phyloP scores from a whole-genome alignment of 805 yeast species.

The Lipomyces orientalis region DNA sequence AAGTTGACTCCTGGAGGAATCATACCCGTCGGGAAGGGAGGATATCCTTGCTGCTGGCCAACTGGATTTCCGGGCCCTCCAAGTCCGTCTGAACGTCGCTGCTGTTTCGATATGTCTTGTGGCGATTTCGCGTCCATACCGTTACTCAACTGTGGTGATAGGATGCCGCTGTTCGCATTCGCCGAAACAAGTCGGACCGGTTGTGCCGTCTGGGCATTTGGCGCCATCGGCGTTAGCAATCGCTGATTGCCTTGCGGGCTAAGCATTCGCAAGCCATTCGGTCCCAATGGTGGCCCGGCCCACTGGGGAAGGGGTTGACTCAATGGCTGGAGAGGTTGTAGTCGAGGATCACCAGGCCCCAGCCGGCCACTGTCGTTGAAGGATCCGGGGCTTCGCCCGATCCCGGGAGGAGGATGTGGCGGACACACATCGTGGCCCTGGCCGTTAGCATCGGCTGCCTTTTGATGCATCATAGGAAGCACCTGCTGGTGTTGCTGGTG shows the following conservation, averaged over 20 bases:
- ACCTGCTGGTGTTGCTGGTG: not conserved
- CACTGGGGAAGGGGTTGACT: not conserved
- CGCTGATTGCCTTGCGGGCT: not conserved
- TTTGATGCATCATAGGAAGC: not conserved
- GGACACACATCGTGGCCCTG: not conserved
- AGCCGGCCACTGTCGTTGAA: not conserved
- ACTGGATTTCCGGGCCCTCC: conserved; percentile 1
- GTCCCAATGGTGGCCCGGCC: not conserved
- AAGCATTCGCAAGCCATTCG: not conserved
- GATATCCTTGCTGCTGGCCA: conserved; percentile 1
- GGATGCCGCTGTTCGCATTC: not conserved
- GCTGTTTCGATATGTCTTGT: not conserved
- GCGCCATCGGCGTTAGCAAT: not conserved
- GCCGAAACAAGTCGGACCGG: not conserved
- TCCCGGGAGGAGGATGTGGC: not conserved
- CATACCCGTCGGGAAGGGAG: conserved; percentile 6
- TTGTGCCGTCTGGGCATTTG: not conserved
- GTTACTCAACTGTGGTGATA: conserved; percentile 8
- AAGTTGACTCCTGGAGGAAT: conserved; percentile 11
- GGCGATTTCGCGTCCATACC: not conserved
- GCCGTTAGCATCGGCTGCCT: not conserved
- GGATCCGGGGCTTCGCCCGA: not conserved
- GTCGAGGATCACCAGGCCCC: not conserved
- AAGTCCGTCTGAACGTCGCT: not conserved
- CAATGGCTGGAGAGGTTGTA: not conserved